phyloP scores from a whole-genome alignment of 2,329 filamentous ascomycete genomes.

The Alternaria sp. region DNA sequence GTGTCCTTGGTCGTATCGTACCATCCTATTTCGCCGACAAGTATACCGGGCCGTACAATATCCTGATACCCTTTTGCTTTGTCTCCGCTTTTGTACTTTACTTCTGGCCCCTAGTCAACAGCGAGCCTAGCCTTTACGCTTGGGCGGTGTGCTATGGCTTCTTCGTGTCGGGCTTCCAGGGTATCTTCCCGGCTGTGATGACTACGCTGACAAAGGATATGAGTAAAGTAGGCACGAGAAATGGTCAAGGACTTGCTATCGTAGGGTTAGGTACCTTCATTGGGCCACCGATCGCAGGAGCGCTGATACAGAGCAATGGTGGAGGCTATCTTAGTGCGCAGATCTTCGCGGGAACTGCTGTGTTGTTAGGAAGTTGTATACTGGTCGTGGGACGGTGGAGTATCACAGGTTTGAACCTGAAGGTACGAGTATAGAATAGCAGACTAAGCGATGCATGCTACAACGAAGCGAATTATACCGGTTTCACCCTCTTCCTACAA shows the following conservation, averaged over 20 bases:
- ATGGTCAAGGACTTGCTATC: conserved; percentile 57
- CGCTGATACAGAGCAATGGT: conserved; percentile 49
- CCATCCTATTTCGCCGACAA: conserved; percentile 62
- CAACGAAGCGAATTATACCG: too few species aligned
- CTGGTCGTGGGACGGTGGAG: conserved; percentile 37
- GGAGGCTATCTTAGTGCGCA: conserved; percentile 55
- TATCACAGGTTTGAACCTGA: conserved; percentile 39
- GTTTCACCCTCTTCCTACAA: background rate
- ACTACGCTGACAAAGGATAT: conserved; percentile 55
- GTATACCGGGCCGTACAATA: conserved; percentile 61
- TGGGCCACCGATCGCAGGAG: conserved; percentile 56
- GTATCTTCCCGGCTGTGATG: conserved; percentile 53
- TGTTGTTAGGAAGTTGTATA: conserved; percentile 37
- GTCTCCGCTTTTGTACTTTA: conserved; percentile 58
- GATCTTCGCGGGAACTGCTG: conserved; percentile 46
- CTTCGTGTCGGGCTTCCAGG: conserved; percentile 53
- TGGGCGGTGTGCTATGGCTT: conserved; percentile 56
- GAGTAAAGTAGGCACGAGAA: conserved; percentile 54
- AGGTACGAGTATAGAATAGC: conserved; percentile 23
- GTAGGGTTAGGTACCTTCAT: conserved; percentile 54
- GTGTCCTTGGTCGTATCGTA: conserved; percentile 61
- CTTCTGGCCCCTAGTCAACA: conserved; percentile 62
- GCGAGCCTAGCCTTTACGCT: conserved; percentile 46
- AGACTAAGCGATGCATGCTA: background rate
- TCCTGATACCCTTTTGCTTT: conserved; percentile 59